Base-by-base conservation (phyloP, 2,329 filamentous ascomycete genomes). In the Elsinoe australis region DNA sequence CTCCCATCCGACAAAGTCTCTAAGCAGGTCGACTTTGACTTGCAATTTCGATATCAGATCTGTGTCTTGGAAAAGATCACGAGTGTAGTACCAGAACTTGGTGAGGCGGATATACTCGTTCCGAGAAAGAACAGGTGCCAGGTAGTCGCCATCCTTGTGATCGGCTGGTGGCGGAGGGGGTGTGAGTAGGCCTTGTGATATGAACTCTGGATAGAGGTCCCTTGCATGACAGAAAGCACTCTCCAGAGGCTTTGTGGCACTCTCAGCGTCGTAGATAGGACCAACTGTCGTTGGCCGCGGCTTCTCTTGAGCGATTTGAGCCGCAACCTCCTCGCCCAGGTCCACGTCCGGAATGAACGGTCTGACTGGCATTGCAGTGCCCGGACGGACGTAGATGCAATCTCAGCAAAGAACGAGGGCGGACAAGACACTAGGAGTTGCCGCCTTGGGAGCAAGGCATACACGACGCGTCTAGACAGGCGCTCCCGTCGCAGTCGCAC, bases 51-150 rank as follows among this genome's bases (percentile, higher is more conserved):
- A 61, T 12, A 71, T 56, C 28, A 72, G 58, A 28, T 71, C 68
- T 5, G 52, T 52, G 46, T 73, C 67, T 5, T 67, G 55, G 8
- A 66, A 54, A 6, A 70, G 58, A 3, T 63, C 63, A 21, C 60
- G 59, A 1, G 68, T 69, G 26, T 72, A 71, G 49, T 73, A 73
- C 61, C 66, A 73, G 0, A 71, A 55, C 54, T 64, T 60, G 1
- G 65, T 66, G 34, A 68, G 53, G 21, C 65, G 61, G 4, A 66
- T 47, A 18, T 62, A 56, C 51, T 68, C 65, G 42, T 67, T 66
- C 15, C 54, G 58, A 2, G 64, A 58, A 32, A 68, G 53, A 1
- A 58, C 52, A 8, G 65, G 64, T 32, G 60, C 64, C 5, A 68
- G 54, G 50, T 67, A 68, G 18, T 35, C 3, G 19, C 10, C 26